Base-by-base conservation (phyloP, 352 stramenopile species). In the Phytophthora capsici region DNA sequence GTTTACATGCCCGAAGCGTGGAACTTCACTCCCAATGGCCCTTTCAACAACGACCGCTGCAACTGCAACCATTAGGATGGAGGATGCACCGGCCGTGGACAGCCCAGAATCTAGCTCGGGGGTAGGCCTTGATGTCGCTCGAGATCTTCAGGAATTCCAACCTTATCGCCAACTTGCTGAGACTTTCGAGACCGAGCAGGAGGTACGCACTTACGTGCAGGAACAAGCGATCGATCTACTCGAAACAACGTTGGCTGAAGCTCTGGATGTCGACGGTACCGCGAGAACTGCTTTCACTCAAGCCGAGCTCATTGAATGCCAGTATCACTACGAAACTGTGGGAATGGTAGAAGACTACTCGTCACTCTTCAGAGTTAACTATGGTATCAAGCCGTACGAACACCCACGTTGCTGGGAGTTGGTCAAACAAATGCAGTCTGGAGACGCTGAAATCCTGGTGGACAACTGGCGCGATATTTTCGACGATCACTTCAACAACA, bases 291-390 rank as follows among this genome's bases (percentile, higher is more conserved):
- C 70, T 17, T 72, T 75, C 48, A 54, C 17, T 9, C 64, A 76
- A 34, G 51, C 69, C 6, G 64, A 78, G 46, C 55, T 77, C 34
- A 76, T 78, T n/a, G 64, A 75, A 22, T 78, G 72, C 30, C 16
- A 68, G 45, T 71, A 71, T 37, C 53, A 78, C 38, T 53, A 60
- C 30, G 60, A 72, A 7, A 62, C 37, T 26, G 32, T 64, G 4
- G 63, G 49, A 9, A 45, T 49, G 3, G 63, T 82, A 5, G 53
- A 70, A n/a, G 71, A 80, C 43, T 82, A 78, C 47, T 69, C 71
- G 13, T 23, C 37, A 26, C 34, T 52, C 41, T 80, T 82, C 52
- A 61, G 66, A 16, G 14, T 32, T 1, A 74, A 72, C 8, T 82
- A 78, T 13, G 41, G 55, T 0, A 22, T 77, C 26, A 32, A 49